phyloP scores from a whole-genome alignment of 2,329 filamentous ascomycete species.

The Rhynchosporium agropyri region DNA sequence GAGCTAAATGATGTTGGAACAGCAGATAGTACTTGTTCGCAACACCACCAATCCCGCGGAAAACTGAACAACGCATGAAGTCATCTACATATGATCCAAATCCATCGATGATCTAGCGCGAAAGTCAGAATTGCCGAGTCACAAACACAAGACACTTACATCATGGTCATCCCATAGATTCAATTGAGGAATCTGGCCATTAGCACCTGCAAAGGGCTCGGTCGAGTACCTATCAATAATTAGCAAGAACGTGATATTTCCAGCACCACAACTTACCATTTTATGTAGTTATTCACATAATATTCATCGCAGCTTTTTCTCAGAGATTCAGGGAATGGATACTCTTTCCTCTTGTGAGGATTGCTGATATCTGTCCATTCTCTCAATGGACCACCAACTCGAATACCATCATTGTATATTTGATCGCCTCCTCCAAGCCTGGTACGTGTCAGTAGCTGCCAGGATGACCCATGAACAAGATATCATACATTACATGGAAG shows the following conservation, averaged over 20 bases:
- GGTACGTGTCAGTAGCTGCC: slow-evolving; percentile 29
- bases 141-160: slow-evolving; percentile 58
- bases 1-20: slow-evolving; percentile 92
- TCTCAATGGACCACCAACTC: slow-evolving; percentile 79
- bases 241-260: not conserved
- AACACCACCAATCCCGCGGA: slow-evolving; percentile 85
- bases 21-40: slow-evolving; percentile 98
- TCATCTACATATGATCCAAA: slow-evolving; percentile 92
- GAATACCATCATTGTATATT: slow-evolving; percentile 93
- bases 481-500: slow-evolving; percentile 82
- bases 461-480: slow-evolving; percentile 46
- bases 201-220: slow-evolving; percentile 82
- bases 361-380: slow-evolving; percentile 84
- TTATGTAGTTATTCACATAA: slow-evolving; percentile 87
- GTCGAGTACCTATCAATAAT: slow-evolving; percentile 66
- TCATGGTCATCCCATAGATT: slow-evolving; percentile 99
- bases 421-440: slow-evolving; percentile 93
- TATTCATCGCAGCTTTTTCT: slow-evolving; percentile 85
- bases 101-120: slow-evolving; percentile 72
- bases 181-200: slow-evolving; percentile 90
- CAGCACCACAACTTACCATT: slow-evolving; percentile 53
- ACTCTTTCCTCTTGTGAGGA: slow-evolving; percentile 77
- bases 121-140: not conserved
- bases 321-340: slow-evolving; percentile 76
- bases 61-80: slow-evolving; percentile 92